Evolutionary conservation across 495 filamentous ascomycete species (phyloP), one percentile per base, ranked within the genome.

Genomic region (Podospora bellae-mahoneyi): DNA sequence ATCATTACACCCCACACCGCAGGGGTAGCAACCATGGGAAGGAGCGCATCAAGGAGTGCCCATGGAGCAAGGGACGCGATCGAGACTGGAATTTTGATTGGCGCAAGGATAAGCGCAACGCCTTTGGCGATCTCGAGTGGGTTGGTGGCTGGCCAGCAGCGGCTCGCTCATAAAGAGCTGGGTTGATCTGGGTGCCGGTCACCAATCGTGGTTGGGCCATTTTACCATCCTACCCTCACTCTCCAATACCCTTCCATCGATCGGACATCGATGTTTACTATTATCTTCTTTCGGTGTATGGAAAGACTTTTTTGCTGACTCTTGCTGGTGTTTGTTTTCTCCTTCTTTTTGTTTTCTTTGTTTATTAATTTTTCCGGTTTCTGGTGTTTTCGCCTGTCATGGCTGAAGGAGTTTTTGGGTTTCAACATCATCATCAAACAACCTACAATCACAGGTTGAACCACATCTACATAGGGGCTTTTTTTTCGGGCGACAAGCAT

Each of bases 101-200:
- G 91, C 90, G 91, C 70, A 87, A 84, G 70, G 83, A 88, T 71
- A 86, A 87, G 73, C 86, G 84, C 71, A 82, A 83, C 72, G 81
- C 89, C 75, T 85, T 91, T 75, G 88, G 88, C 73, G 92, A 93
- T 76, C 78, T 91, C 76, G 92, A 94, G 84, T 93, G 93, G 85
- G 91, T 96, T 85, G 93, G 92, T 81, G 91, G 89, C 78, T 95
- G 91, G 90, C 27, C 13, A 32, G 85, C 90, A 73, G 88, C 91
- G 62, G 72, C 80, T 71, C 78, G 78, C 70, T 81, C 76, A 54
- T 78, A 72, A 68, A 60, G 71, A 72, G 68, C 32, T 70, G 72
- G 76, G 73, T 69, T 53, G 57, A 18, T 62, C 73, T 73, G 68
- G 71, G 60, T 71, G 70, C 77, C 69, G 67, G 77, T 75, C 74